Evolutionary conservation across 345 rosid genomes (phyloP), one percentile per base, ranked within the genome.

Genomic region (Boechera retrofracta): DNA sequence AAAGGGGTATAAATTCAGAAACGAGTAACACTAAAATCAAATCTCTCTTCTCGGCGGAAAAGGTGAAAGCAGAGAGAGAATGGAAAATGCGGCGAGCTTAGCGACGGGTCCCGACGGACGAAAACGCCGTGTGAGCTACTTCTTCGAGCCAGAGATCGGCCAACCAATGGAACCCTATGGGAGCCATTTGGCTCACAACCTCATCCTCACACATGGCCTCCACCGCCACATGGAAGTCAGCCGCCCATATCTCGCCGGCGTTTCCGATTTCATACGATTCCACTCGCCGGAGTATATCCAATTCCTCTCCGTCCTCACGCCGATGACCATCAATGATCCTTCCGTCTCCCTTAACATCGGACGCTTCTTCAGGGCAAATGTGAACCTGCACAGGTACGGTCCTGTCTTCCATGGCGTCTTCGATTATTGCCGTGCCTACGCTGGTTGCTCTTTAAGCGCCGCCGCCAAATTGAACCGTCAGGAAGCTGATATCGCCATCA

Each of bases 381-480:
- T 44, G 48, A 4, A 13, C 48, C 2, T 13, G 16, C 5, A 11
- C 15, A 12, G 6, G 12, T 21, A 13, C 16, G 39, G 35, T 4
- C 91, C 93, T 1, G 85, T 92, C 26, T 87, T 84, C 48, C 86
- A 89, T 39, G 92, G 90, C 54, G 73, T 92, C n/a, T 90, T 86
- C 56, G 88, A 83, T 2, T 90, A 89, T 67, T 90, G 92, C 71
- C 89, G 84, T 83, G 89, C 89, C 7, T 89, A 88, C 21, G 85
- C 96, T 1, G 96, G 96, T 36, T 94, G 94, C 42, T 90, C 98
- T 66, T 83, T 92, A 18, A 96, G 90, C 5, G 92, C 96, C 52
- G 94, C 96, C 38, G 96, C 79, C 31, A 92, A 90, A 80, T 79
- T 92, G 60, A 92, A 90, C 71, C 76, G 84, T 24, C 81, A 85